Conservation (phyloP, 176 grass and related monocot genomes). For the Zea luxurians region DNA sequence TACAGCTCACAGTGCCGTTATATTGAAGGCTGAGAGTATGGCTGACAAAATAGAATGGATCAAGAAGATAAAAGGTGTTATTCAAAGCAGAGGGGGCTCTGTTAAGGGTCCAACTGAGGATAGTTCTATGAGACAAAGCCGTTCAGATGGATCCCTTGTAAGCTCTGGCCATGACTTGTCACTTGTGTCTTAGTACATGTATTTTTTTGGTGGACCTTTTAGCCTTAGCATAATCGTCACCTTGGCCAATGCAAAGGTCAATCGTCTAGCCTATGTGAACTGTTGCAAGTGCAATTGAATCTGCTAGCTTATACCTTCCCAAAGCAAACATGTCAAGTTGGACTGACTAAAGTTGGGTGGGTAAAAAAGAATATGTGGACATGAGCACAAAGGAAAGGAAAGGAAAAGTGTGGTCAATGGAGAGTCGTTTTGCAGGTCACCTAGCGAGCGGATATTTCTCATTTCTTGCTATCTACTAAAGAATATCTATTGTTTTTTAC, state of each 20-base stretch:
- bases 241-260: not conserved
- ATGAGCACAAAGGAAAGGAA: not conserved
- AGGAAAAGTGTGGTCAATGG: not conserved
- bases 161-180: slow-evolving; percentile 29
- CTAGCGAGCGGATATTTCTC: not conserved
- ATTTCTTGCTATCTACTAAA: slow-evolving; percentile 14
- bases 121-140: slow-evolving; percentile 82
- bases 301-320: not conserved
- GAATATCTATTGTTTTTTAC: not conserved
- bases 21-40: slow-evolving; percentile 91
- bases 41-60: slow-evolving; percentile 90
- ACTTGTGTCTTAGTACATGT: slow-evolving; percentile 14
- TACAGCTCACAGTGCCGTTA: slow-evolving; percentile 88
- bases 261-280: not conserved
- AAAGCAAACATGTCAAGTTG: not conserved
- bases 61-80: slow-evolving; percentile 79
- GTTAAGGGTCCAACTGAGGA: slow-evolving; percentile 67
- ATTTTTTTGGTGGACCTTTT: slow-evolving; percentile 2
- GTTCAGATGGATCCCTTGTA: slow-evolving; percentile 97
- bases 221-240: not conserved
- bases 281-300: not conserved
- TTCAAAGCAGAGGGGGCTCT: slow-evolving; percentile 69
- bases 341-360: not conserved
- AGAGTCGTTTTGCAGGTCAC: not conserved
- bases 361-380: not conserved